phyloP scores from a whole-genome alignment of 2,329 filamentous ascomycete genomes.

The Emmonsiellopsis sp. region DNA sequence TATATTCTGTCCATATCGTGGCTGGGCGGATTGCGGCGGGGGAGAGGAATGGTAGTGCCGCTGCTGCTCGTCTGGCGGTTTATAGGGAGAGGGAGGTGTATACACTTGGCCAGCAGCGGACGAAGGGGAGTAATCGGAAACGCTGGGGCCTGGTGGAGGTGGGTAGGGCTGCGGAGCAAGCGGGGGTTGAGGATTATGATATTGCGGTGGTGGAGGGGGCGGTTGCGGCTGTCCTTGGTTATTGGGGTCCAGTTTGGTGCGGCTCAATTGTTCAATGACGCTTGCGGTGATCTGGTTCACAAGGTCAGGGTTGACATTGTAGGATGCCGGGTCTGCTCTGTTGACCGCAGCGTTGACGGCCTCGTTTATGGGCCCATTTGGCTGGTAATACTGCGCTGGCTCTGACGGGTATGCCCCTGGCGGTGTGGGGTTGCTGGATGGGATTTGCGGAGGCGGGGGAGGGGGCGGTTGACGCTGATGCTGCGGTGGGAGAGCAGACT shows the following conservation, averaged over 20 bases:
- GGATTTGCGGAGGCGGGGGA: not conserved
- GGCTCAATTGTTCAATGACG: constrained; percentile 51
- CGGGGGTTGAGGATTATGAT: constrained; percentile 18
- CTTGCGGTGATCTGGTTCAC: constrained; percentile 53
- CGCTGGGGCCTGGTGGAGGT: constrained; percentile 37
- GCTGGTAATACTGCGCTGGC: constrained; percentile 14
- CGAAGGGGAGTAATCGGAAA: constrained; percentile 34
- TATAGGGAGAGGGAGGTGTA: constrained; percentile 47
- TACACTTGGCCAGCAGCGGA: constrained; percentile 36
- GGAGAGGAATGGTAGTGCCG: constrained; percentile 22
- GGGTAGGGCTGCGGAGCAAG: constrained; percentile 27
- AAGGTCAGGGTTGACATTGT: constrained; percentile 50
- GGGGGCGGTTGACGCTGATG: not conserved
- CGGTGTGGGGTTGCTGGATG: not conserved
- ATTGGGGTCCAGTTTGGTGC: constrained; percentile 29
- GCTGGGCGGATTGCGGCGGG: constrained; percentile 16
- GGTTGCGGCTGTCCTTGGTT: constrained; percentile 16
- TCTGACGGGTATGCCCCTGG: constrained; percentile 13
- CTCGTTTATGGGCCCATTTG: constrained; percentile 42
- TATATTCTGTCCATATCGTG: constrained; percentile 16
- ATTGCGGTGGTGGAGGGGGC: constrained; percentile 26
- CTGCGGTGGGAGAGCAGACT: not conserved
- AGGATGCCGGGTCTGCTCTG: constrained; percentile 36
- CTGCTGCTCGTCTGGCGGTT: constrained; percentile 3
- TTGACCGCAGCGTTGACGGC: constrained; percentile 50